Conservation (phyloP, 2,329 filamentous ascomycete genomes). For the Aureobasidium lini region DNA sequence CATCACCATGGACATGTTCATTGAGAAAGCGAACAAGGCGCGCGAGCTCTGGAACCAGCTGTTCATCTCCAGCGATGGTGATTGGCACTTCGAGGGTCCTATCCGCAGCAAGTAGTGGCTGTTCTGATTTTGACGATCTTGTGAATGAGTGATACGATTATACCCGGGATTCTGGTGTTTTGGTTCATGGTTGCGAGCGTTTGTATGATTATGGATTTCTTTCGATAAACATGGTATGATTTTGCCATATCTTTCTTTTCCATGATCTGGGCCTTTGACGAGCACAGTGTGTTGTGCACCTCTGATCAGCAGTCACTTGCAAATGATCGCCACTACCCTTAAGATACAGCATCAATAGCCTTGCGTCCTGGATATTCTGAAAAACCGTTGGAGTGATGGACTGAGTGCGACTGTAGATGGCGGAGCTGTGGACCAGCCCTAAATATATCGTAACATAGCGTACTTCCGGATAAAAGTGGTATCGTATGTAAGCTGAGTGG, state of each 20-base stretch:
- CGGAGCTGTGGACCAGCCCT: background rate
- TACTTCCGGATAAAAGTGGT: background rate
- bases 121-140: background rate
- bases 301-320: background rate
- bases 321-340: background rate
- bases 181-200: background rate
- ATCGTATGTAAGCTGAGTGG: constrained; percentile 1
- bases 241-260: background rate
- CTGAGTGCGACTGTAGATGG: background rate
- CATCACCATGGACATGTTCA: constrained; percentile 28
- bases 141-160: constrained; percentile 2
- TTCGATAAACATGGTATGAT: background rate
- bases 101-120: constrained; percentile 20
- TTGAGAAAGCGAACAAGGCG: constrained; percentile 21
- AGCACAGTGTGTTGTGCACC: background rate
- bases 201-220: background rate
- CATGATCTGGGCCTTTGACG: background rate
- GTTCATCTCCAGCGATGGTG: constrained; percentile 26
- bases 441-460: background rate
- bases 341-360: background rate
- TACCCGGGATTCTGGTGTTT: constrained; percentile 2
- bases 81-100: constrained; percentile 32
- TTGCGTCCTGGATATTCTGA: background rate
- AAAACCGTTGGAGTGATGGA: background rate
- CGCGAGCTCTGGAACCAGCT: constrained; percentile 24